phyloP scores from a whole-genome alignment of 306 rosid genomes.

The Medicago lupulina region DNA sequence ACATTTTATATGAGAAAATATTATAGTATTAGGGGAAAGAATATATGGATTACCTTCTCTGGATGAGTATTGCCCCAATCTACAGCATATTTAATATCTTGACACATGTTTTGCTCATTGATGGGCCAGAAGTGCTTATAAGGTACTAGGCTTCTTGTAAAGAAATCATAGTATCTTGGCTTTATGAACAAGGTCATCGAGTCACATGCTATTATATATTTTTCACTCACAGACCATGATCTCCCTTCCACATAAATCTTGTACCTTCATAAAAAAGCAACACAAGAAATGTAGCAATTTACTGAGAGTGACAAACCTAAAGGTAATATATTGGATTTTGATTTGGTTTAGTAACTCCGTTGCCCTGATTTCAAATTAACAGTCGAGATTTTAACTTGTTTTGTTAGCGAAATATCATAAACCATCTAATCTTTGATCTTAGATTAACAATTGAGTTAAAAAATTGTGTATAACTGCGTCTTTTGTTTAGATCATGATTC shows the following conservation, averaged over 20 bases:
- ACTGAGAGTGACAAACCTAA: background rate
- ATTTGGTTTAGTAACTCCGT: background rate
- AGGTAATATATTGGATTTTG: background rate
- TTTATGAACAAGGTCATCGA: constrained; percentile 10
- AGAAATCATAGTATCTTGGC: background rate
- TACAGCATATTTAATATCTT: constrained; percentile 6
- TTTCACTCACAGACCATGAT: constrained; percentile 7
- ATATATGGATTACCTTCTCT: background rate
- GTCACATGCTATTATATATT: constrained; percentile 21
- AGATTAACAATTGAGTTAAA: too few relatives aligned
- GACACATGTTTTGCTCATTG: background rate
- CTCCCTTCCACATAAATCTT: constrained; percentile 32
- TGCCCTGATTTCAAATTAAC: too few relatives aligned
- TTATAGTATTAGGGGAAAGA: background rate
- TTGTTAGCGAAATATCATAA: too few relatives aligned
- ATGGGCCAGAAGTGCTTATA: constrained; percentile 12
- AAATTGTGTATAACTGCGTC: too few relatives aligned
- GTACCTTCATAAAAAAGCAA: constrained; percentile 44
- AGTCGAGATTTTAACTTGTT: too few relatives aligned
- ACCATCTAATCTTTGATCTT: too few relatives aligned
- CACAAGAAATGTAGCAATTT: background rate
- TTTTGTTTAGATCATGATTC: background rate
- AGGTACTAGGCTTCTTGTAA: constrained; percentile 9
- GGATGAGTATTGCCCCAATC: constrained; percentile 17
- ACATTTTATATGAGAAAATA: background rate